These are phyloP conservation scores for Coemansia asiatica DNA, from an alignment of 192 early-diverging fungal genomes.

Conservation along the genomic window DNA sequence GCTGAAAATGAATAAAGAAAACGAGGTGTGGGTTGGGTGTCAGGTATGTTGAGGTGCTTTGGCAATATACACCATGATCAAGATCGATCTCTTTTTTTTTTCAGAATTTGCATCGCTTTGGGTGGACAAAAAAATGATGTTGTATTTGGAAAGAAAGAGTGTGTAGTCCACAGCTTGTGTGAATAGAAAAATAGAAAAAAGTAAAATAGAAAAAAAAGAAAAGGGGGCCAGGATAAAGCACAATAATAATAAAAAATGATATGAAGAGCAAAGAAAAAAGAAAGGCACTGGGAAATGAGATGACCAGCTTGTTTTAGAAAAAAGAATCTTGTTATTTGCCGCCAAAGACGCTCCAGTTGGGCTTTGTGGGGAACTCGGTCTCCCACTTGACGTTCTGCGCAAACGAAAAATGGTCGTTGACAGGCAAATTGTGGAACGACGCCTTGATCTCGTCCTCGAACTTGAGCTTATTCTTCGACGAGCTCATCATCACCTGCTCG, in stretches of 20 bases:
- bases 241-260: background rate
- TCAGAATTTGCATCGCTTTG: too few relatives aligned
- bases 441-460: conserved; percentile 59
- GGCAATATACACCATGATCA: too few relatives aligned
- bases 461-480: conserved; percentile 54
- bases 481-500: conserved; percentile 56
- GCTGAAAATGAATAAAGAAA: too few relatives aligned
- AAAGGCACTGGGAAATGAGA: background rate
- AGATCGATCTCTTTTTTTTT: too few relatives aligned
- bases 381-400: conserved; percentile 57
- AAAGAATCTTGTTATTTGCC: too few relatives aligned
- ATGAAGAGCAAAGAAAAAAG: conserved; percentile 7
- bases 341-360: conserved; percentile 56
- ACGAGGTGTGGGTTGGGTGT: too few relatives aligned
- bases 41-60: too few relatives aligned
- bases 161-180: background rate
- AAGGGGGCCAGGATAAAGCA: background rate
- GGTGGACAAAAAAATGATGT: background rate
- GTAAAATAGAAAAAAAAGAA: background rate
- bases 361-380: conserved; percentile 54
- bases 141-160: background rate
- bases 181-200: too few relatives aligned
- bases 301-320: too few relatives aligned
- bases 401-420: conserved; percentile 56
- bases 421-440: conserved; percentile 56